A percentile compares a stretch with the other conserved stretches of the same genome.
Evolutionary conservation across 2,329 filamentous ascomycete genomes (phyloP).

Genomic region (Talaromyces atroroseus): DNA sequence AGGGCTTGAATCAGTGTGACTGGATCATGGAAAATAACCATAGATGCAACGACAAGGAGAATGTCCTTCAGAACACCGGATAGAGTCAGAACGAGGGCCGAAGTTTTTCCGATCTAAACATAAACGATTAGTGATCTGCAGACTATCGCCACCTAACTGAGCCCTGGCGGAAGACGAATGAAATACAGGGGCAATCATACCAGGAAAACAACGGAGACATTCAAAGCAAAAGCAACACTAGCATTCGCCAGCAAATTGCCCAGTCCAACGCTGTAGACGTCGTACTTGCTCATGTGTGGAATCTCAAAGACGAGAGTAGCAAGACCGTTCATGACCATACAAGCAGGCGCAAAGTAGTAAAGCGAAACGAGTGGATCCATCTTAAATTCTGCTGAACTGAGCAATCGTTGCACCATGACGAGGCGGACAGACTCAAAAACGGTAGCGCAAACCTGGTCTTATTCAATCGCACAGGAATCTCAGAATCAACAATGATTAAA

Average conservation of each 20-base stretch:
- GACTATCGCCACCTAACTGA: background rate
- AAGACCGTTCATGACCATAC: conserved; percentile 70
- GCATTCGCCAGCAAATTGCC: conserved; percentile 66
- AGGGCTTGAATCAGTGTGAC: conserved; percentile 67
- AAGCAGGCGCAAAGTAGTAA: conserved; percentile 85
- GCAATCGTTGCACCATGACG: conserved; percentile 78
- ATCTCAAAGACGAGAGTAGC: conserved; percentile 65
- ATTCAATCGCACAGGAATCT: background rate
- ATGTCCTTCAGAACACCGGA: conserved; percentile 86
- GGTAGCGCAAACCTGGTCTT: conserved; percentile 63
- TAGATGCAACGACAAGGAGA: conserved; percentile 68
- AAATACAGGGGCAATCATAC: conserved; percentile 46
- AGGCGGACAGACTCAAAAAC: conserved; percentile 74
- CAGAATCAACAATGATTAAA: background rate
- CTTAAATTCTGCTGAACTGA: conserved; percentile 71
- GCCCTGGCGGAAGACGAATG: background rate
- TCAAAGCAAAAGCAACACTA: conserved; percentile 69
- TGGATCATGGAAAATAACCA: conserved; percentile 70
- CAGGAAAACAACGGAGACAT: conserved; percentile 79
- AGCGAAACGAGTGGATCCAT: conserved; percentile 85
- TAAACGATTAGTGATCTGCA: conserved; percentile 4
- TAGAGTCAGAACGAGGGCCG: conserved; percentile 75
- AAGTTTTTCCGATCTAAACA: conserved; percentile 75
- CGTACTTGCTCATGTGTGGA: conserved; percentile 58
- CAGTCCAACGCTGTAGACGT: conserved; percentile 61